Conservation (phyloP, 2,329 filamentous ascomycete genomes). For the Nemania diffusa region DNA sequence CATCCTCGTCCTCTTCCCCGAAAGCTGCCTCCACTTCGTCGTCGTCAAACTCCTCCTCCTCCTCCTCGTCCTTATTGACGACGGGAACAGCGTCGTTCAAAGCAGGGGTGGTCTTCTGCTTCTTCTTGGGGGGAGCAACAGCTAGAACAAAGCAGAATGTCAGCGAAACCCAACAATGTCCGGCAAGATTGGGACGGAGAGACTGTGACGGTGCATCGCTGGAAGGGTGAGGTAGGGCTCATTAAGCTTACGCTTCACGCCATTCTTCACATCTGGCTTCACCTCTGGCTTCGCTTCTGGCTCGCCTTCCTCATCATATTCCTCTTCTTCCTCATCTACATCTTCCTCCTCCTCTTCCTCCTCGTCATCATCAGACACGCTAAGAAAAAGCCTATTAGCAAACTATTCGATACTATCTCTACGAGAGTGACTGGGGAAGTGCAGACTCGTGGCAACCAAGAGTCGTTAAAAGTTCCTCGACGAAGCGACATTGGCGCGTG, state of each 20-base stretch:
- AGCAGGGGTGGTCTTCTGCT: constrained; percentile 46
- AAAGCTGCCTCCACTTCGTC: constrained; percentile 41
- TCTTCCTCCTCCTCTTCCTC: constrained; percentile 49
- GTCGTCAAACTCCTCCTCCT: constrained; percentile 46
- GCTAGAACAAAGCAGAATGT: constrained; percentile 30
- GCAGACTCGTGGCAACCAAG: background rate
- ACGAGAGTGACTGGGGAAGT: background rate
- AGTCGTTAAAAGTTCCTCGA: background rate
- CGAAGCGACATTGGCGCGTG: constrained; percentile 37
- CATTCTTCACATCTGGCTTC: no score
- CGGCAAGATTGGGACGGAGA: constrained; percentile 5
- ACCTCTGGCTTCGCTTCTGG: no score
- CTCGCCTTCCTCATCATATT: constrained; percentile 46
- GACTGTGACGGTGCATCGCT: background rate
- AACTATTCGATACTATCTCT: background rate
- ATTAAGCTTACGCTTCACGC: constrained; percentile 46
- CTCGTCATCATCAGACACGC: constrained; percentile 49
- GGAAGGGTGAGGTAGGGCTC: background rate
- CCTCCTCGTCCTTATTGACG: constrained; percentile 42
- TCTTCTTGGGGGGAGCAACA: constrained; percentile 48
- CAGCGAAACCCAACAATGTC: constrained; percentile 13
- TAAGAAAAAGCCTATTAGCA: constrained; percentile 30
- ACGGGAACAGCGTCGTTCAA: constrained; percentile 40
- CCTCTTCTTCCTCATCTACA: constrained; percentile 48
- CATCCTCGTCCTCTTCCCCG: constrained; percentile 41